phyloP scores from a whole-genome alignment of 768 basidiomycete species.

The Lactarius vividus region DNA sequence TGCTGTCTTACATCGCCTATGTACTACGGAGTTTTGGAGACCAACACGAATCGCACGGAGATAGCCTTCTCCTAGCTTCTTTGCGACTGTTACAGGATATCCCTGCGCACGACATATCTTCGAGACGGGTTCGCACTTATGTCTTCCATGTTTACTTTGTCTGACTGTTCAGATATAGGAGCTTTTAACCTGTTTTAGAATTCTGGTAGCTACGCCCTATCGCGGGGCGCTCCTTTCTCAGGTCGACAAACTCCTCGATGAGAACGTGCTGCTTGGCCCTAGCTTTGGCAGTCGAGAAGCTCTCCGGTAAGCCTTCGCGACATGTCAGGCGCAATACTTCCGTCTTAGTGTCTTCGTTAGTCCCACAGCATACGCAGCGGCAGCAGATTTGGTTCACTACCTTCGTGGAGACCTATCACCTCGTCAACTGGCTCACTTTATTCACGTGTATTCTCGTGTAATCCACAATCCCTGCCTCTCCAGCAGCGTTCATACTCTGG shows the following conservation, averaged over 20 bases:
- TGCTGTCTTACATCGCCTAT: constrained; percentile 90
- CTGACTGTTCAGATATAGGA: constrained; percentile 52
- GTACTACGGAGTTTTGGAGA: constrained; percentile 68
- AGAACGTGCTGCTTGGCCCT: constrained; percentile 82
- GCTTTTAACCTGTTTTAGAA: constrained; percentile 87
- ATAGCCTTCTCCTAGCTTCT: constrained; percentile 74
- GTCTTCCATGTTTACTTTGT: not conserved
- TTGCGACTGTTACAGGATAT: constrained; percentile 92
- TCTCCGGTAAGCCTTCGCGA: constrained; percentile 53
- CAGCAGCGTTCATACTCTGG: constrained; percentile 81
- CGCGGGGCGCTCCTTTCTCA: constrained; percentile 75
- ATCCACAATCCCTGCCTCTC: constrained; percentile 85
- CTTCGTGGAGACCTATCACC: constrained; percentile 78
- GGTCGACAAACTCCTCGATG: constrained; percentile 88
- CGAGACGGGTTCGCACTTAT: constrained; percentile 66
- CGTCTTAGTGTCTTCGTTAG: constrained; percentile 37
- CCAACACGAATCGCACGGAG: constrained; percentile 71
- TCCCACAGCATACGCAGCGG: constrained; percentile 77
- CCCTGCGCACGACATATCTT: constrained; percentile 76
- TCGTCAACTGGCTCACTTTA: constrained; percentile 70
- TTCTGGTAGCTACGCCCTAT: constrained; percentile 77
- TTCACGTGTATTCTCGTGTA: constrained; percentile 81
- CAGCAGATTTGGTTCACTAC: constrained; percentile 93
- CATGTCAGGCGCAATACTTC: not conserved
- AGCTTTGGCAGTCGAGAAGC: constrained; percentile 84